Base-by-base conservation (phyloP, 352 stramenopile species). In the Pythium aristosporum region DNA sequence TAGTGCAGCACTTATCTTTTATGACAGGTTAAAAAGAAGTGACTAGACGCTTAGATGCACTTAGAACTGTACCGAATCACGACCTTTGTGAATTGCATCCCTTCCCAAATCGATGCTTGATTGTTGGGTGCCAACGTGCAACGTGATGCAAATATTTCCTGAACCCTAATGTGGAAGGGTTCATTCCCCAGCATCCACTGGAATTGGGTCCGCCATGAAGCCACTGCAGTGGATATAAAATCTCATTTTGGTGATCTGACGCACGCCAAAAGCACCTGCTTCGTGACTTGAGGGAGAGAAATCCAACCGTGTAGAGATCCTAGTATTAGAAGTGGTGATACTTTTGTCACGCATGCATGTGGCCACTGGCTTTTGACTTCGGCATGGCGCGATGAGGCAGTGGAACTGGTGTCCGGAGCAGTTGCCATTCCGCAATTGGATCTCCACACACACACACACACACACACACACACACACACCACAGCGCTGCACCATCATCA, bases 161-260 rank as follows among this genome's bases (percentile, higher is more conserved):
- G 25, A 55, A 55, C 48, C 48, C 46, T 52, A 55, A 55, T 42
- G 12, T 21, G 48, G 41, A 12, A 39, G 30, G 48, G 48, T 55
- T 55, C 48, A 16, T 9, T 30, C 28, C 46, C 21, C 39, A 46
- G 18, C 13, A 53, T 53, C 16, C 34, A 48, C 52, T 59, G 52
- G 52, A 59, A 37, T 48, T 18, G 39, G 23, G 34, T 15, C 52
- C 39, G 32, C 18, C 21, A 4, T 48, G 52, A 59, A 59, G 34
- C 52, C 52, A 59, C 16, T 13, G 36, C n/a, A 59, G 25, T 59
- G 36, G 39, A 59, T 57, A 15, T 34, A 59, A 48, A 25, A 59
- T 37, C 52, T 42, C 48, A 13, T 16, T 20, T 30, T 52, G 21
- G 23, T 10, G 30, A 6, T 16, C 39, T 20, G 34, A 39, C 34